phyloP scores from a whole-genome alignment of 1,139 yeast species.

The Kazachstania sp. region DNA sequence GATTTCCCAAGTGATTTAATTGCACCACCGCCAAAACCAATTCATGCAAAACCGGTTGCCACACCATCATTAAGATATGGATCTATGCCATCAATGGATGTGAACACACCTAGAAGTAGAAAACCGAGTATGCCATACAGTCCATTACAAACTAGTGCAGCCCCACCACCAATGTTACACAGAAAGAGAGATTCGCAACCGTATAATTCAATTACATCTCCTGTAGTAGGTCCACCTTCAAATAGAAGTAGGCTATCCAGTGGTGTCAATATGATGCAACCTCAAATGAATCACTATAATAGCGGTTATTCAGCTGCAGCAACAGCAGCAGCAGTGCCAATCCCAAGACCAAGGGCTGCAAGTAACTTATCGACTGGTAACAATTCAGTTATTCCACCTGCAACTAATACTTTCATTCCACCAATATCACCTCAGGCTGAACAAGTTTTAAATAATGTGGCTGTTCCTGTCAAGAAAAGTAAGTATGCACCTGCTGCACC shows the following conservation, averaged over 20 bases:
- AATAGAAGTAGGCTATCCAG: not conserved
- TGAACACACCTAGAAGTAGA: not conserved
- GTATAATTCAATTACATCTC: not conserved
- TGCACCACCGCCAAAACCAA: conserved; percentile 31
- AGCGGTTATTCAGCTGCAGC: not conserved
- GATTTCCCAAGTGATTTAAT: conserved; percentile 67
- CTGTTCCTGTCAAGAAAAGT: not conserved
- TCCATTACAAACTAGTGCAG: not conserved
- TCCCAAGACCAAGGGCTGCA: not conserved
- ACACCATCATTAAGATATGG: conserved; percentile 2
- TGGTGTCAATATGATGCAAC: not conserved
- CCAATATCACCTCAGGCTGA: not conserved
- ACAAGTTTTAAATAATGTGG: not conserved
- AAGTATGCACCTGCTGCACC: not conserved
- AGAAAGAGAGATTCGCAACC: not conserved
- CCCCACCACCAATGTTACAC: not conserved
- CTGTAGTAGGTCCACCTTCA: not conserved
- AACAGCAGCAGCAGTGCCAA: not conserved
- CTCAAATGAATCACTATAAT: not conserved
- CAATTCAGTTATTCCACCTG: not conserved
- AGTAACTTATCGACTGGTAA: not conserved
- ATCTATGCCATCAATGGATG: conserved; percentile 1
- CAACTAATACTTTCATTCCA: not conserved
- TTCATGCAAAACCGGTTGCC: conserved; percentile 32
- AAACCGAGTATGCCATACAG: not conserved